These are phyloP conservation scores for Clavispora carvajalis DNA, from an alignment of 805 yeast species.

Conservation along the genomic window DNA sequence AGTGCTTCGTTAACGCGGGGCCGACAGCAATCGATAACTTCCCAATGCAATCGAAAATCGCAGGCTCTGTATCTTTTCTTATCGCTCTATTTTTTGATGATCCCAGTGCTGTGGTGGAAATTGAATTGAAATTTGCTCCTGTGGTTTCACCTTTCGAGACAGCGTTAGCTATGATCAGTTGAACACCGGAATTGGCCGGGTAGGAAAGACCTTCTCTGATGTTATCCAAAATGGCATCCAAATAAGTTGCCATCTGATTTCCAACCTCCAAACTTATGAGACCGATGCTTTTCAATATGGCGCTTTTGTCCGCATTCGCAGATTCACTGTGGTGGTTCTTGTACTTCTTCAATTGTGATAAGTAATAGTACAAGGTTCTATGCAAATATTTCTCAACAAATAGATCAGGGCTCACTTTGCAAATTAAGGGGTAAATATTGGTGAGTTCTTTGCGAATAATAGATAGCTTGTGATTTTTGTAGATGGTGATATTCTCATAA, in stretches of 20 bases:
- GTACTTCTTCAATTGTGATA: constrained; percentile 70
- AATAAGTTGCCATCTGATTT: constrained; percentile 77
- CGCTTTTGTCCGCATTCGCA: constrained; percentile 56
- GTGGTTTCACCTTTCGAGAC: constrained; percentile 23
- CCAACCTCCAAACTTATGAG: constrained; percentile 76
- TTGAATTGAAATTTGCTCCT: constrained; percentile 19
- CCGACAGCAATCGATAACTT: constrained; percentile 86
- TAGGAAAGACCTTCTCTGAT: constrained; percentile 68
- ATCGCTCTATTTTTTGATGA: constrained; percentile 50
- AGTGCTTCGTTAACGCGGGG: constrained; percentile 84
- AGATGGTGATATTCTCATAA: constrained; percentile 66
- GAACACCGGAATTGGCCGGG: constrained; percentile 31
- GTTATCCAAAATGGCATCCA: constrained; percentile 81
- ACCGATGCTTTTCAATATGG: constrained; percentile 78
- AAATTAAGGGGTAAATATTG: constrained; percentile 74
- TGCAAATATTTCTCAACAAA: constrained; percentile 82
- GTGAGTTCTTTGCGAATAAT: constrained; percentile 83
- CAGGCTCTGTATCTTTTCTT: constrained; percentile 73
- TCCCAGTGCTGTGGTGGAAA: constrained; percentile 23
- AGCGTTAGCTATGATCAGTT: constrained; percentile 37
- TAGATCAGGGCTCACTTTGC: constrained; percentile 65
- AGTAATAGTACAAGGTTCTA: constrained; percentile 67
- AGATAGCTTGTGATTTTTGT: constrained; percentile 71
- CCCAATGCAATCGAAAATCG: constrained; percentile 83
- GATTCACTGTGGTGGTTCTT: constrained; percentile 38